phyloP scores from a whole-genome alignment of 2,329 filamentous ascomycete genomes.

The Colletotrichum tropicale region DNA sequence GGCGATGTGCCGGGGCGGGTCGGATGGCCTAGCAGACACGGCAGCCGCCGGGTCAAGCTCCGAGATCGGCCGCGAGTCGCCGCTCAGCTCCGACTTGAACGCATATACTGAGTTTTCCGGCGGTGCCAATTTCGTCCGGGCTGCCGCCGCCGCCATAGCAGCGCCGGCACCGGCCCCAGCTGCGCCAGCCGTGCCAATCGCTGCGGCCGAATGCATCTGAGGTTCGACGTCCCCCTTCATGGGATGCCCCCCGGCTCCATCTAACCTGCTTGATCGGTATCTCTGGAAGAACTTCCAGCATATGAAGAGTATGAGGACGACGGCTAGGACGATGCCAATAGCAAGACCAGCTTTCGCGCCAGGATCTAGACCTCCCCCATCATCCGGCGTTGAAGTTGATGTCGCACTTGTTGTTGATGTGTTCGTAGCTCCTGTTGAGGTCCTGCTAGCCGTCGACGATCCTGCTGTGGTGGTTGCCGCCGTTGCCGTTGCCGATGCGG shows the following conservation, averaged over 20 bases:
- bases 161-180: neutral
- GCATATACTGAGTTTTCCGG: neutral
- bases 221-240: neutral
- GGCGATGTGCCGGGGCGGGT: neutral
- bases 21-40: neutral
- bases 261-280: neutral
- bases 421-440: neutral
- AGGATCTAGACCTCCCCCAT: neutral
- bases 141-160: neutral
- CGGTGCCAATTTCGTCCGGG: neutral
- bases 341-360: constrained; percentile 13
- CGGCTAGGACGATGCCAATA: neutral
- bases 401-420: neutral
- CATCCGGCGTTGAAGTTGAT: neutral
- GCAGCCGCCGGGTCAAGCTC: constrained; percentile 12
- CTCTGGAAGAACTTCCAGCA: constrained; percentile 1
- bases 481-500: neutral
- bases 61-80: neutral
- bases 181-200: neutral
- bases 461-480: neutral
- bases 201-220: neutral
- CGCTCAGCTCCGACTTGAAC: constrained; percentile 10
- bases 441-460: neutral
- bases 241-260: neutral
- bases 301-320: neutral